A percentile compares a stretch with the other conserved stretches of the same genome.
Evolutionary conservation across 106 monocot species (phyloP).

Genomic region (Acanthochlamys bracteata): DNA sequence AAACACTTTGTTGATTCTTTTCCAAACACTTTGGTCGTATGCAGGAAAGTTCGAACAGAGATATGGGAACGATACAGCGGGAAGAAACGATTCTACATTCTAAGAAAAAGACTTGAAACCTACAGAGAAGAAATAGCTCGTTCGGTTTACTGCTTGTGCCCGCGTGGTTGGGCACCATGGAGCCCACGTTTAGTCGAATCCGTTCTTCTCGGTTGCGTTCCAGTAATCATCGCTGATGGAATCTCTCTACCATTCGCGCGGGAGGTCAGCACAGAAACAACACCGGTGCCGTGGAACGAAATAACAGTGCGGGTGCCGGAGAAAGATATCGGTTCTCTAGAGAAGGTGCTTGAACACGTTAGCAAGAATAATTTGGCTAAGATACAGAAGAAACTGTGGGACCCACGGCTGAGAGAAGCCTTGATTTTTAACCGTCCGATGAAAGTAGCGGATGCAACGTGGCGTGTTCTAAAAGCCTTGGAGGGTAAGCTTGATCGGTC

Average conservation of each 20-base stretch:
- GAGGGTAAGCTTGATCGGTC: constrained; percentile 32
- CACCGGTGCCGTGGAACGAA: constrained; percentile 50
- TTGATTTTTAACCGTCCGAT: constrained; percentile 53
- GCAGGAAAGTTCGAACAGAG: constrained; percentile 73
- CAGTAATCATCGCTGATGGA: constrained; percentile 83
- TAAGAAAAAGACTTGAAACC: constrained; percentile 48
- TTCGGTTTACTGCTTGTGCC: constrained; percentile 84
- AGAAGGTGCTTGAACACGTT: constrained; percentile 55
- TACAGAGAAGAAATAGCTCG: constrained; percentile 68
- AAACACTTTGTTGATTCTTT: no score
- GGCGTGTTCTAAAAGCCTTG: constrained; percentile 57
- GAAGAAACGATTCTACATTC: constrained; percentile 49
- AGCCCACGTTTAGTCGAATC: constrained; percentile 91
- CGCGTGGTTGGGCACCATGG: constrained; percentile 95
- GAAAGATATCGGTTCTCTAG: constrained; percentile 50
- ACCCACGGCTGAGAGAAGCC: constrained; percentile 45
- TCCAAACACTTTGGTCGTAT: background rate
- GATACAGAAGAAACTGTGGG: constrained; percentile 78
- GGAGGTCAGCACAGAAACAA: background rate
- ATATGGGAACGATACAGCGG: constrained; percentile 45
- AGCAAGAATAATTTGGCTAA: constrained; percentile 55
- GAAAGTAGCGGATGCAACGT: constrained; percentile 70
- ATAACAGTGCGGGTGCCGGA: constrained; percentile 69
- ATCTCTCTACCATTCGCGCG: constrained; percentile 70
- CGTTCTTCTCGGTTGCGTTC: constrained; percentile 83